Evolutionary conservation across 148 eudicot species (phyloP).

Genomic region (Camellia sinensis): DNA sequence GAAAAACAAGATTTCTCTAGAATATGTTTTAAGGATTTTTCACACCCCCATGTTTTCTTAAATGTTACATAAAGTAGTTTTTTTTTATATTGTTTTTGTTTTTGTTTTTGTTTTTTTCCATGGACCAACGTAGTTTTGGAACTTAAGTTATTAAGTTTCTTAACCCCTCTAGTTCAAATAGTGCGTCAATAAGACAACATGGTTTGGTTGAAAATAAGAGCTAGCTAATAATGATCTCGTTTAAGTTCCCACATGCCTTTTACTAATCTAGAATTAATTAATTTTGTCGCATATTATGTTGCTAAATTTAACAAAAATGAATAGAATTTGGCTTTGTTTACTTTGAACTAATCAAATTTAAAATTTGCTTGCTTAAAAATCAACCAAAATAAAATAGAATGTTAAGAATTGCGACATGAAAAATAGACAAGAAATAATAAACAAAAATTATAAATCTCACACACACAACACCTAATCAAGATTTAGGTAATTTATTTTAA

Average conservation of each 20-base stretch:
- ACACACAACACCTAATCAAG: no score
- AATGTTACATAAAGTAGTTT: constrained; percentile 31
- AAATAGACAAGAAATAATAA: no score
- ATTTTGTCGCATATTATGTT: background rate
- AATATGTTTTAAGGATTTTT: background rate
- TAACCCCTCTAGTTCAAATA: background rate
- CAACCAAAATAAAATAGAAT: background rate
- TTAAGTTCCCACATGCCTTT: no score
- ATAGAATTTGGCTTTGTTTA: background rate
- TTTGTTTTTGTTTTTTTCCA: background rate
- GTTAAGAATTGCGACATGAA: no score
- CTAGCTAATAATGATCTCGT: no score
- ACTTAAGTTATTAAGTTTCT: background rate
- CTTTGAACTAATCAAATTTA: background rate
- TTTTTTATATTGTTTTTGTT: no score
- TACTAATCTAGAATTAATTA: background rate
- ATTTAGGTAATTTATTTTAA: no score
- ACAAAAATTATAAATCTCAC: no score
- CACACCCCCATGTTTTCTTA: constrained; percentile 22
- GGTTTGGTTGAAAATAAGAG: background rate
- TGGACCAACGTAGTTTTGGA: background rate
- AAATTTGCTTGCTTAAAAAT: background rate
- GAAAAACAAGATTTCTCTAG: constrained; percentile 19
- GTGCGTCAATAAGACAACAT: background rate
- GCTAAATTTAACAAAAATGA: background rate